Evolutionary conservation across 768 basidiomycete species (phyloP).

Genomic region (Lactarius deliciosus): DNA sequence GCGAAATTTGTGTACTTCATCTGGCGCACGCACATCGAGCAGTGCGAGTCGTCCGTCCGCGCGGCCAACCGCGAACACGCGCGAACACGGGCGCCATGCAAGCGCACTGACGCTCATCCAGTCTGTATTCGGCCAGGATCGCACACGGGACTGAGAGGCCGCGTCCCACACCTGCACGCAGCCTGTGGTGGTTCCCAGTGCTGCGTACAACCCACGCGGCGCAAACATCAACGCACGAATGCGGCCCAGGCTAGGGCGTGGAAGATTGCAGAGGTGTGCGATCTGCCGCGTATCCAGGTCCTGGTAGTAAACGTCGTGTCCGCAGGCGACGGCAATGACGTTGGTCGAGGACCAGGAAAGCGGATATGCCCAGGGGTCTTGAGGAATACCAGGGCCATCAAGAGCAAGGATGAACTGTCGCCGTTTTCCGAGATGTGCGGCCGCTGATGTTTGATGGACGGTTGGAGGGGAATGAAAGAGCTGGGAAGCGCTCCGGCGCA

Average conservation of each 20-base stretch:
- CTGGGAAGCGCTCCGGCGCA: slow-evolving; percentile 53
- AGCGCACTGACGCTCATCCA: slow-evolving; percentile 42
- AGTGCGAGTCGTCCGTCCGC: slow-evolving; percentile 41
- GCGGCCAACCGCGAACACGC: slow-evolving; percentile 42
- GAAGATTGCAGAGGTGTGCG: slow-evolving; percentile 48
- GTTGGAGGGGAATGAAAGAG: slow-evolving; percentile 43
- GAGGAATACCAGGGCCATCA: slow-evolving; percentile 63
- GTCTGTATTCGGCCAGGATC: slow-evolving; percentile 39
- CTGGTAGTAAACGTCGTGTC: slow-evolving; percentile 59
- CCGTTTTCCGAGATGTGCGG: slow-evolving; percentile 54
- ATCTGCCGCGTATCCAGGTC: slow-evolving; percentile 56
- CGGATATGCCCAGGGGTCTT: slow-evolving; percentile 54
- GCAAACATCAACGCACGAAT: slow-evolving; percentile 55
- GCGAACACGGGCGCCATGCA: slow-evolving; percentile 39
- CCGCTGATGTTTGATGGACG: slow-evolving; percentile 48
- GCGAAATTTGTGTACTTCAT: slow-evolving; percentile 34
- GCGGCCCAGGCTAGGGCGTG: slow-evolving; percentile 36
- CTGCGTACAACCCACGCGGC: slow-evolving; percentile 45
- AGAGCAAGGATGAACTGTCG: slow-evolving; percentile 57
- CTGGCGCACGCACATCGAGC: slow-evolving; percentile 39
- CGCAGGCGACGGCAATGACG: slow-evolving; percentile 62
- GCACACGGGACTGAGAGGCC: slow-evolving; percentile 33
- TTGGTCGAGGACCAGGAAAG: slow-evolving; percentile 62
- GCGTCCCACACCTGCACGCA: slow-evolving; percentile 57
- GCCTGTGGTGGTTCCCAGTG: slow-evolving; percentile 53